These are phyloP conservation scores for Metschnikowia bowlesiae DNA, from an alignment of 805 yeast genomes.

Conservation along the genomic window DNA sequence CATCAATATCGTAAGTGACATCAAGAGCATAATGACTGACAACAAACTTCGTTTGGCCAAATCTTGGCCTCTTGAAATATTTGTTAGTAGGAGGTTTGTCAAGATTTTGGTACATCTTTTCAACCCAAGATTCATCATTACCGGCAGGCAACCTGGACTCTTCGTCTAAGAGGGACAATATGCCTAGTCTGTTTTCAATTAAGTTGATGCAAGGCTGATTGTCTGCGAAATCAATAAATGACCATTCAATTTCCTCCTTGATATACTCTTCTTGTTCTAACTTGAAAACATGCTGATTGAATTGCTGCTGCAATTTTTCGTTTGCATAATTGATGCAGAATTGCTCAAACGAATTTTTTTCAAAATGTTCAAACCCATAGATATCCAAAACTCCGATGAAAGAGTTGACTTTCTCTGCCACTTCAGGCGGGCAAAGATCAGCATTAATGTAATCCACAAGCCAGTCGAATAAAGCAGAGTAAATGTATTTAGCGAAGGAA, in stretches of 20 bases:
- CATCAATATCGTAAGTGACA: constrained; percentile 87
- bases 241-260: constrained; percentile 91
- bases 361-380: constrained; percentile 96
- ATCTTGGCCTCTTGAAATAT: constrained; percentile 88
- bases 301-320: constrained; percentile 95
- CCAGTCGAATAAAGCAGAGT: constrained; percentile 94
- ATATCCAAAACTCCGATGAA: constrained; percentile 97
- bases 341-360: constrained; percentile 91
- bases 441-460: constrained; percentile 77
- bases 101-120: constrained; percentile 81
- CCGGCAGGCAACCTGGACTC: constrained; percentile 95
- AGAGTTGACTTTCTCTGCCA: constrained; percentile 53
- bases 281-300: constrained; percentile 95
- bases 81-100: constrained; percentile 70
- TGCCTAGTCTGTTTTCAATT: constrained; percentile 86
- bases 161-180: constrained; percentile 84
- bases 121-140: constrained; percentile 86
- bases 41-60: constrained; percentile 86
- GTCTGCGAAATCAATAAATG: constrained; percentile 91
- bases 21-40: constrained; percentile 94
- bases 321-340: constrained; percentile 96
- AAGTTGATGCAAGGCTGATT: constrained; percentile 94
- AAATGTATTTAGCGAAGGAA: constrained; percentile 93
- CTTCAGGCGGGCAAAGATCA: constrained; percentile 74
- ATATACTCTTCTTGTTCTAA: constrained; percentile 94